Evolutionary conservation across 306 rosid genomes (phyloP).

Genomic region (Inga laurina): DNA sequence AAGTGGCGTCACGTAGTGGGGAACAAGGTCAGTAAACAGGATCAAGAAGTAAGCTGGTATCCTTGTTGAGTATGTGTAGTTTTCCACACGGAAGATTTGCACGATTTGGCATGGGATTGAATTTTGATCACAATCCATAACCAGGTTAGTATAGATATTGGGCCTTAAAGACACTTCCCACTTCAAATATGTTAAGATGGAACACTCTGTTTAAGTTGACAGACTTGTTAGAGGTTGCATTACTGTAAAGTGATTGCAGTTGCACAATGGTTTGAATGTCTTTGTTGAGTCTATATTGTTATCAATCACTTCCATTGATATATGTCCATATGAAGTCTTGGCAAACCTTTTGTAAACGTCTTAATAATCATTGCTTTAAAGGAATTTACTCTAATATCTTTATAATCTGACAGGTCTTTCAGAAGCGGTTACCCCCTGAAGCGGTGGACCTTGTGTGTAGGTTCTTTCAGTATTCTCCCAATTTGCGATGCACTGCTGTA

Average conservation of each 20-base stretch:
- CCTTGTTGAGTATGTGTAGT: conserved; percentile 21
- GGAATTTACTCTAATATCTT: conserved; percentile 16
- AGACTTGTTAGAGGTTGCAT: conserved; percentile 16
- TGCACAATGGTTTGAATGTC: conserved; percentile 10
- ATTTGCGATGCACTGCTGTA: conserved; percentile 98
- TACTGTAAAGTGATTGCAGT: conserved; percentile 12
- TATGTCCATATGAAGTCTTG: background rate
- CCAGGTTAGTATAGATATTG: conserved; percentile 24
- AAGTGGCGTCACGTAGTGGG: conserved; percentile 9
- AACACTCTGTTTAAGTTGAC: conserved; percentile 1
- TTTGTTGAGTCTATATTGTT: background rate
- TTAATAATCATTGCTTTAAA: conserved; percentile 2
- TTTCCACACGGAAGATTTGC: background rate
- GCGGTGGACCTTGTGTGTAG: conserved; percentile 99
- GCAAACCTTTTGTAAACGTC: background rate
- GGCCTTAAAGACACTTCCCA: background rate
- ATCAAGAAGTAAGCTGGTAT: conserved; percentile 18
- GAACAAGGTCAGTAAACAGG: background rate
- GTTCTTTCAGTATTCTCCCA: conserved; percentile 98
- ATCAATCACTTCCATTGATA: conserved; percentile 9
- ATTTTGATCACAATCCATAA: conserved; percentile 14
- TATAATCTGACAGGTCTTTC: conserved; percentile 72
- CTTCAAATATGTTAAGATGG: conserved; percentile 17
- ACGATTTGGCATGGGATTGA: conserved; percentile 10
- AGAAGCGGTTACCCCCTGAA: conserved; percentile 97